Conservation (phyloP, 768 basidiomycete genomes). For the Hydnomerulius pinastri region DNA sequence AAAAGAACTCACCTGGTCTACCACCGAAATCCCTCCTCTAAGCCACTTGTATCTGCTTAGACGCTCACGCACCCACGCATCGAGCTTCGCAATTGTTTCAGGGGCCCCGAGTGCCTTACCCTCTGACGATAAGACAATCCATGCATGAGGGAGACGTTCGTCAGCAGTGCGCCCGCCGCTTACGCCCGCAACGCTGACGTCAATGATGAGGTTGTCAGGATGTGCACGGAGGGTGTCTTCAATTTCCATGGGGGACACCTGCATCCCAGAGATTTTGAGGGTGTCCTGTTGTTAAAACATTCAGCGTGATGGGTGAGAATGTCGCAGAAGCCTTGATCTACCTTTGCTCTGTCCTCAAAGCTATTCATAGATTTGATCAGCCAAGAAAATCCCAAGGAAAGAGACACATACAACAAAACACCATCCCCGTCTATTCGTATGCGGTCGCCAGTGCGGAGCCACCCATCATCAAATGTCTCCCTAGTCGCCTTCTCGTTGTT, state of each 20-base stretch:
- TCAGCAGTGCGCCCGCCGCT: constrained; percentile 68
- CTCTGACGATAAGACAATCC: constrained; percentile 64
- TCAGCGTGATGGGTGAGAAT: neutral
- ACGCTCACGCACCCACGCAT: constrained; percentile 60
- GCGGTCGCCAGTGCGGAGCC: constrained; percentile 75
- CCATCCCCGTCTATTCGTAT: constrained; percentile 62
- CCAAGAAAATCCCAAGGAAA: neutral
- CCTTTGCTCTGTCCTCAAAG: constrained; percentile 79
- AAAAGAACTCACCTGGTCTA: constrained; percentile 55
- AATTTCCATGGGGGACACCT: constrained; percentile 81
- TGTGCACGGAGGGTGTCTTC: constrained; percentile 65
- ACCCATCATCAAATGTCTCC: constrained; percentile 68
- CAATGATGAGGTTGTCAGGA: constrained; percentile 59
- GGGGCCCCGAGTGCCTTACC: constrained; percentile 52
- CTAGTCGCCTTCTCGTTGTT: constrained; percentile 66
- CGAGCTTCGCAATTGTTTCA: constrained; percentile 46
- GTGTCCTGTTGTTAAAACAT: constrained; percentile 54
- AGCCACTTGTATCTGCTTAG: constrained; percentile 79
- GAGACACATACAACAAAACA: constrained; percentile 59
- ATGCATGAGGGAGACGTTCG: constrained; percentile 76
- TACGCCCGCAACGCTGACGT: constrained; percentile 75
- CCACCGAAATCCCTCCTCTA: constrained; percentile 67
- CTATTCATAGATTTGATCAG: constrained; percentile 33
- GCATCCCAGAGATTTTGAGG: constrained; percentile 75
- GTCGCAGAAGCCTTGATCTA: constrained; percentile 22